Base-by-base conservation (phyloP, 148 eudicot genomes). In the Rhododendron simsii region DNA sequence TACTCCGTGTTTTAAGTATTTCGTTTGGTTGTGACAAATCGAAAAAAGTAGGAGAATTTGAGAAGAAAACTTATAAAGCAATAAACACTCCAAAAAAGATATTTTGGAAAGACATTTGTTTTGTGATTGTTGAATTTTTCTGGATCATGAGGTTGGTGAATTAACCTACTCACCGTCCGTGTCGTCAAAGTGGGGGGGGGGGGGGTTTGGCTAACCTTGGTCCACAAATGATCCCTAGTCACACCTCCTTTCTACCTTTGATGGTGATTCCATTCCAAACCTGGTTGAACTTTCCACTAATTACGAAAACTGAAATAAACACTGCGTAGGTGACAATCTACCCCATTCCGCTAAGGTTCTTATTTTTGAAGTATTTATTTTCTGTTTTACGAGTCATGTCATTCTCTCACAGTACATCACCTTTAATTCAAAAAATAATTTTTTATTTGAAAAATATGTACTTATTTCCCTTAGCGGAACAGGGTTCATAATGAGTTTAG, bases 141-240 rank as follows among this genome's bases (percentile, higher is more conserved):
- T 1, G 16, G 37, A 28, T 28, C 37, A 69, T 13, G 37, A 69
- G 75, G 50, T 14, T 69, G 37, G 16, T 28, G 75, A 69, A 26
- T 69, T 28, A 28, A 69, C 75, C 75, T 69, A 11, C 35, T 28
- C 9, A 13, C 7, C 28, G 15, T 65, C 74, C 28, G 71, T 26
- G 75, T 69, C 75, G 37, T 69, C 75, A 69, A 28, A 69, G 74
- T 67, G 74, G 30, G 71, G 75, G n/a, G n/a, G n/a, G n/a, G n/a
- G n/a, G n/a, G n/a, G n/a, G n/a, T n/a, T n/a, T n/a, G n/a, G 7
- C 18, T 57, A 57, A 69, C 75, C 37, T 28, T 69, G 35, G 37
- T n/a, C 33, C 75, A 3, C 12, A 23, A 65, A n/a, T 23, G n/a
- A 2, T 65, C 30, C 8, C 13, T 2, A 63, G 71, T n/a, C 71